Evolutionary conservation across 2,329 filamentous ascomycete species (phyloP).

Genomic region (Apiospora arundinis): DNA sequence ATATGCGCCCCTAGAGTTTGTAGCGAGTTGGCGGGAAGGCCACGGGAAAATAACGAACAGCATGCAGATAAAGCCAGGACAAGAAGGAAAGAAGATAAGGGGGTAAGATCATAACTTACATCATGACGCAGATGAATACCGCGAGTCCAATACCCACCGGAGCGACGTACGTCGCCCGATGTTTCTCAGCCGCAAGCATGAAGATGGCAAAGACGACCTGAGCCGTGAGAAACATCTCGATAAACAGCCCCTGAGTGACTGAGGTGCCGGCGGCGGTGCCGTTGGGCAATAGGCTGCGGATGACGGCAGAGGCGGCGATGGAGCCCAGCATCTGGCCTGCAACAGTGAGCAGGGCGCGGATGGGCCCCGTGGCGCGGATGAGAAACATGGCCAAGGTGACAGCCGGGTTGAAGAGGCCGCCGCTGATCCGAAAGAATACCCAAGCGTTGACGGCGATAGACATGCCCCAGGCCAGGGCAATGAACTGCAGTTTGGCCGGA

Average conservation of each 20-base stretch:
- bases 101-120: not conserved
- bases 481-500: constrained; percentile 22
- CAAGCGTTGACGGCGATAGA: constrained; percentile 23
- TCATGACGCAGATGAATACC: constrained; percentile 21
- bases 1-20: constrained; percentile 2
- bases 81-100: too few species aligned
- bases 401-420: constrained; percentile 22
- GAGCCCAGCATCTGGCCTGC: constrained; percentile 3
- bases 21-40: not conserved
- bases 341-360: constrained; percentile 15
- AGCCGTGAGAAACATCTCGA: constrained; percentile 23
- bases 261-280: constrained; percentile 4
- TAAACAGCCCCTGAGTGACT: constrained; percentile 20
- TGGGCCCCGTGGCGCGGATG: constrained; percentile 12
- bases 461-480: constrained; percentile 21
- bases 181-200: constrained; percentile 22
- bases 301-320: constrained; percentile 20
- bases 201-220: constrained; percentile 22
- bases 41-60: too few species aligned
- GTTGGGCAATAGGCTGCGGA: constrained; percentile 6
- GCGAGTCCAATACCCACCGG: constrained; percentile 20
- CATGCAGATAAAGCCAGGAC: too few species aligned
- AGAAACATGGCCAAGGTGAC: constrained; percentile 22
- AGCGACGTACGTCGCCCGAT: constrained; percentile 19
- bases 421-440: constrained; percentile 23